Base-by-base conservation (phyloP, 108 stramenopile species). In the Nannochloropsis oceanica region DNA sequence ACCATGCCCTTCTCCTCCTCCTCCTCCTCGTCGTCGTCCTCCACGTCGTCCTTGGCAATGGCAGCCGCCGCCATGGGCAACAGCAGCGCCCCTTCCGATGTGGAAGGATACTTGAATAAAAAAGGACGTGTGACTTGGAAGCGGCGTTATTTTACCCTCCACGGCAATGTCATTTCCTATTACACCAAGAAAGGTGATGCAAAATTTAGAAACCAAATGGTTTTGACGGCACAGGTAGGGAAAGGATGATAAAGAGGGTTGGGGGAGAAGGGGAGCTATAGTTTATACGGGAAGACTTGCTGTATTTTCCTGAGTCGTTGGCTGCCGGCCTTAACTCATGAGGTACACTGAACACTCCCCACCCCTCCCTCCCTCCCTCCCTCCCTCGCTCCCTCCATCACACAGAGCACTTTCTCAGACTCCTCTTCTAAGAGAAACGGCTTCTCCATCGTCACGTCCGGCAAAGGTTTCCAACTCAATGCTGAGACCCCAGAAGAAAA, bases 101-200 rank as follows among this genome's bases (percentile, higher is more conserved):
- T 89, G 24, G 89, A 89, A 27, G 89, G 89, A 9, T 84, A 44
- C 59, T 43, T 89, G n/a, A 89, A 86, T n/a, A 89, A 89, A 84
- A 89, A 89, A 44, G 86, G 89, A 20, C 86, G 89, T 8, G 86
- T 87, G 86, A 80, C 44, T 11, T 89, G 89, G 89, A 89, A 84
- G 43, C 79, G 84, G 18, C 84, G 89, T 14, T 89, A 79, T 46
- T 89, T 89, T 80, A 84, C 80, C 26, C 80, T 89, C 27, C 50
- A 86, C 80, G 89, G 83, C 44, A 83, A 89, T 80, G 81, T 84
- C 22, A 86, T 89, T 84, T 86, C 86, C 8, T 89, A 89, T 79
- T 86, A 84, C 84, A 84, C 81, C 26, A 89, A 84, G 83, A 86
- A 89, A 73, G 89, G 86, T 8, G 89, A 89, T 44, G 18, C 86